Evolutionary conservation across 192 early-diverging fungal genomes (phyloP).

Genomic region (Radiomyces spectabilis): DNA sequence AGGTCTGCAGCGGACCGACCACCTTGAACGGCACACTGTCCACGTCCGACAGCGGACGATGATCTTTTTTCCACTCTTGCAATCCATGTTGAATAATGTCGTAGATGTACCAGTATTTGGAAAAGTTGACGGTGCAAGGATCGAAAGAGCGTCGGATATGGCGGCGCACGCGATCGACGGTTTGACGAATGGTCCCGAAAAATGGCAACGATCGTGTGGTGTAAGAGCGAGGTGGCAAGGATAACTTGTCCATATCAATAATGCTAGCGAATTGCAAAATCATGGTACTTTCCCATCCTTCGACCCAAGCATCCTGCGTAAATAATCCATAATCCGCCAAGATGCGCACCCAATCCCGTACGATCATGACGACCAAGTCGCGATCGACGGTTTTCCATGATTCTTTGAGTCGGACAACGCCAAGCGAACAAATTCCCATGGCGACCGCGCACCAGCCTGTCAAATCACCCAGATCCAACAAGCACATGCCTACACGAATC

Average conservation of each 20-base stretch:
- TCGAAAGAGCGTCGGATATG: slow-evolving; percentile 29
- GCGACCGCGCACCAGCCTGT: slow-evolving; percentile 60
- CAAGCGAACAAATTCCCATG: slow-evolving; percentile 57
- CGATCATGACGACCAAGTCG: slow-evolving; percentile 39
- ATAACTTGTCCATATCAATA: background rate
- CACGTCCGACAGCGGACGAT: background rate
- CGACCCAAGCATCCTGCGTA: slow-evolving; percentile 33
- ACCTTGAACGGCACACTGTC: background rate
- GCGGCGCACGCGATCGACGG: slow-evolving; percentile 34
- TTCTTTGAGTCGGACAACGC: slow-evolving; percentile 57
- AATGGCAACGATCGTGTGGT: slow-evolving; percentile 35
- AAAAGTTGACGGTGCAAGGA: slow-evolving; percentile 24
- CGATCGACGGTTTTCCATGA: slow-evolving; percentile 58
- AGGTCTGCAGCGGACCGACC: slow-evolving; percentile 17
- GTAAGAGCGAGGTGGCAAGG: background rate
- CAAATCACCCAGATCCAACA: slow-evolving; percentile 51
- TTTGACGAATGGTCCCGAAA: slow-evolving; percentile 53
- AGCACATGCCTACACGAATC: slow-evolving; percentile 54
- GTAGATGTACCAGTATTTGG: slow-evolving; percentile 31
- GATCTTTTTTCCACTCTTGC: background rate
- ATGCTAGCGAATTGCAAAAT: background rate
- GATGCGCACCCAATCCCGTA: slow-evolving; percentile 51
- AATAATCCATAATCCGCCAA: slow-evolving; percentile 45
- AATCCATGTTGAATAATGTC: slow-evolving; percentile 19
- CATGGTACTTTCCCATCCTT: slow-evolving; percentile 9